Evolutionary conservation across 306 rosid species (phyloP).

Genomic region (Medicago truncatula): MtrunA17r5.0-ANR NC_053042.1:11261001-11261500

Average conservation of each 20-base stretch:
- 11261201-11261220: conserved; percentile 31
- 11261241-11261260: conserved; percentile 18
- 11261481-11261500: background rate
- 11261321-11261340: background rate
- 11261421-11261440: background rate
- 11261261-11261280: conserved; percentile 2
- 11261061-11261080: conserved; percentile 61
- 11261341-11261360: conserved; percentile 10
- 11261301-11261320: conserved; percentile 12
- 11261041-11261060: conserved; percentile 90
- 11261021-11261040: conserved; percentile 71
- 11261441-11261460: background rate
- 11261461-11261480: background rate
- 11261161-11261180: background rate
- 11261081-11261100: conserved; percentile 68
- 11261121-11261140: conserved; percentile 45
- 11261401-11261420: background rate
- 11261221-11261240: background rate
- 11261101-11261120: conserved; percentile 62
- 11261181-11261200: conserved; percentile 2
- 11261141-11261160: background rate
- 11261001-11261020: conserved; percentile 84
- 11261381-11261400: background rate
- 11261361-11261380: background rate
- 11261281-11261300: background rate